phyloP scores from a whole-genome alignment of 139 green algal species.

The Pleodorina starrii region DNA sequence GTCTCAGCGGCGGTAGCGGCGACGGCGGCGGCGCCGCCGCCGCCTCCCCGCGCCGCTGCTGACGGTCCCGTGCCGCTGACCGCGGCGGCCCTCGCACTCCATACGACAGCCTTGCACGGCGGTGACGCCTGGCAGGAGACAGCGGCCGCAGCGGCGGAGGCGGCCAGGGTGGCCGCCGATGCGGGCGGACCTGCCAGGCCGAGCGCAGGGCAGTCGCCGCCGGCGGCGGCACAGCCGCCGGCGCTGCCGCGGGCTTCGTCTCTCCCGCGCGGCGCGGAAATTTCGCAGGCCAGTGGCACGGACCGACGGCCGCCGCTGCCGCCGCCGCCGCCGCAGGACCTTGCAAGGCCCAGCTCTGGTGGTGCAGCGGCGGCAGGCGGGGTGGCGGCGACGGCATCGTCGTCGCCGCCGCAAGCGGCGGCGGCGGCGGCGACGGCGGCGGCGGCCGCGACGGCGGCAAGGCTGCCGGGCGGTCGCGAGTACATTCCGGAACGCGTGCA shows the following conservation, averaged over 20 bases:
- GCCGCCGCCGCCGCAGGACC: background rate
- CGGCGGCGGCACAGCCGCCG: background rate
- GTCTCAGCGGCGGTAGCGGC: background rate
- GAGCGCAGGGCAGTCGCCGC: background rate
- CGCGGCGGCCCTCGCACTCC: background rate
- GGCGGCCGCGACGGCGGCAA: background rate
- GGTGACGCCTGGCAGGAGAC: background rate
- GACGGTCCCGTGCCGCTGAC: conserved; percentile 7
- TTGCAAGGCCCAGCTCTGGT: background rate
- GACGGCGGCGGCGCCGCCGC: background rate
- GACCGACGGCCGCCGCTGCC: background rate
- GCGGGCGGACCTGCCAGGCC: no score
- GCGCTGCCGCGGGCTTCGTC: background rate
- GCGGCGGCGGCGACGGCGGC: background rate
- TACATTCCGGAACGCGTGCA: background rate
- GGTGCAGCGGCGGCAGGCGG: background rate
- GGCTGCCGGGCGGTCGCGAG: background rate
- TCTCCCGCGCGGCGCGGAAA: background rate
- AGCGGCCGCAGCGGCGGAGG: conserved; percentile 18
- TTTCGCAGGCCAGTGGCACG: background rate
- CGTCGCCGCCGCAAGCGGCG: background rate
- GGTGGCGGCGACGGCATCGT: background rate
- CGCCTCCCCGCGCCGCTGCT: background rate
- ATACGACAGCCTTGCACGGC: conserved; percentile 3
- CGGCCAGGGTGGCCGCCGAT: background rate